Evolutionary conservation across 208 protist genomes (phyloP), one percentile per base, ranked within the genome.

Genomic region (Leishmania tarentolae): DNA sequence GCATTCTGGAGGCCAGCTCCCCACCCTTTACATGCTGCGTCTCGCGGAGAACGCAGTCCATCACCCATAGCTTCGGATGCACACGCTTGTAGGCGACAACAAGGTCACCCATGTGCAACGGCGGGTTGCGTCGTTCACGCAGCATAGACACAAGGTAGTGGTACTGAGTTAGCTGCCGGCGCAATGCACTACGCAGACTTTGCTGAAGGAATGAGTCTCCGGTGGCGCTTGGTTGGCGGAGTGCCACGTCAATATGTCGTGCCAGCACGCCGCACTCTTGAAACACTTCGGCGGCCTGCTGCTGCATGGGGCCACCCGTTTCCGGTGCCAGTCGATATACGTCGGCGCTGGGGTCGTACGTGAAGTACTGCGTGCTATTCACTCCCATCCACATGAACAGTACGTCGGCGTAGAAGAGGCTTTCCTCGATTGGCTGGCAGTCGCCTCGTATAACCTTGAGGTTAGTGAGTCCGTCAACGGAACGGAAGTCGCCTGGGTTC

Each of bases 331-430:
- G 65, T 40, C 75, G 74, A 76, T 92, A 93, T 9, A 78, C 74
- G 68, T 75, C 40, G 9, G 79, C 66, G 24, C 50, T 75, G 42
- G 50, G 68, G 52, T 90, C 80, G 71, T 88, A 93, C 21, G 40
- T 52, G 46, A 91, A 83, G 65, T 85, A 87, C 52, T 91, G 81
- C 21, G 88, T 92, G 19, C 83, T 79, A 21, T 81, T 81, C 13
- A 91, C 88, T 19, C 90, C 90, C 84, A 92, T 89, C 87, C 88
- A 93, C 83, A 93, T 90, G 74, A 93, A 93, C n/a, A 93, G 69
- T 19, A 93, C 75, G 61, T 93, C 88, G 5, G 88, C 85, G 50
- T 88, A 79, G 82, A 91, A 93, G 46, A 83, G 79, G 19, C 15
- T 53, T 9, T 89, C 82, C 4, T 88, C 85, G 40, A 93, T 78